Base-by-base conservation (phyloP, 2,329 filamentous ascomycete species). In the Allantophomopsis lycopodina region DNA sequence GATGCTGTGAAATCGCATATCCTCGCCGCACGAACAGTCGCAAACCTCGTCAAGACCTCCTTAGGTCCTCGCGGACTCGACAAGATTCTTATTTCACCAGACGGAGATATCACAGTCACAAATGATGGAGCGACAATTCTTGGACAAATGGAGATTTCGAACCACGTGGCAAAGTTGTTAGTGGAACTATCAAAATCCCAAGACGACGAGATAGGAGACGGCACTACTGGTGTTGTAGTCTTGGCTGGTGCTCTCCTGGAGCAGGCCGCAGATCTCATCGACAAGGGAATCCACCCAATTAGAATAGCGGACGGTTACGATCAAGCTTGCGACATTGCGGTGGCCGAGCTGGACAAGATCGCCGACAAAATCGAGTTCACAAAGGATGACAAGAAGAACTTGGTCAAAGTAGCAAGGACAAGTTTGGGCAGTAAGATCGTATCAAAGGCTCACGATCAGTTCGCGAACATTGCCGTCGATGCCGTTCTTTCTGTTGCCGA, bases 221-320 rank as follows among this genome's bases (percentile, higher is more conserved):
- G 91, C 48, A 98, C 91, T 46, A 98, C 91, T 1, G 91, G 91
- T 61, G 91, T 98, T 12, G 91, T 98, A 38, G 93, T 98, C 37
- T 68, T 98, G 50, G 91, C 91, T 12, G 91, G 89, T 48, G 88
- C 91, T 46, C 76, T 98, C 48, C 71, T 98, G 45, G 93, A 98
- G 64, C 89, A 96, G 66, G 91, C 91, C 14, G 86, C 89, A 46
- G 91, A 95, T 59, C 76, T 98, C 52, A 96, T 98, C 60, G 93
- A 98, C 73, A 98, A 98, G 75, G 93, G 91, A 58, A 98, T 98
- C 54, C 91, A 98, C 65, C 91, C 91, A 45, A 98, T 98, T 60
- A 75, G 93, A 52, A 96, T 98, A 64, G 93, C 93, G 48, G 91
- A 98, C 62, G 91, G 91, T 39, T 98, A 94, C 65, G 91, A 98